Evolutionary conservation across 1,284 basidiomycete species (phyloP), one percentile per base, ranked within the genome.

Genomic region (Trametes pubescens): DNA sequence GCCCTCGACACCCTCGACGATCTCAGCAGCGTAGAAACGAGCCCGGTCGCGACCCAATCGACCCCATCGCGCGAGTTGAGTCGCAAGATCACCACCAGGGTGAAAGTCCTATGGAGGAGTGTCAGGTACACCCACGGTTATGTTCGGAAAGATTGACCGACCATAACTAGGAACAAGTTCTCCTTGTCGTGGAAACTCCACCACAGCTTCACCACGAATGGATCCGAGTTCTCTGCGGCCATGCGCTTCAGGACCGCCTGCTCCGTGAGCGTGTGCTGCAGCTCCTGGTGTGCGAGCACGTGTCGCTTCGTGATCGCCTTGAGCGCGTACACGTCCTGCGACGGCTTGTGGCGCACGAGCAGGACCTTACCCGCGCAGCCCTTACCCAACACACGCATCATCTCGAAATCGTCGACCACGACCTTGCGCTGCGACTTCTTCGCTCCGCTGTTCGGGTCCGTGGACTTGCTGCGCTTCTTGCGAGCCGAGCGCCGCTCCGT

Each of bases 231-330:
- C 72, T 93, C 86, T 9, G 88, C 87, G 1, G 92, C 89, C 90
- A 98, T 96, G 56, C 93, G 85, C 78, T 93, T 95, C 71, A 99
- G 79, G 22, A 99, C 95, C 13, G 92, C 90, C 76, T 98, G 94
- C 78, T 99, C 97, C 1, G 96, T 96, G 61, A 98, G 82, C 2
- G 96, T 98, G 79, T 99, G 97, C 73, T 93, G 91, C 58, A 99
- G 81, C 78, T 99, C 97, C 76, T 96, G 94, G 74, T 98, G 95
- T 1, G 95, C 94, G 51, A 99, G 83, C 34, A 99, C 96, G 77
- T 98, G 95, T 59, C 94, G 87, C 80, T 98, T 99, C 62, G 94
- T 96, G 78, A 99, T 97, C 6, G 95, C 95, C 80, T 99, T 99
- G 81, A 98, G 86, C 34, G 96, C 96, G 76, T 92, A 96, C 55